phyloP scores from a whole-genome alignment of 495 filamentous ascomycete genomes.

The Penicillium riverlandense region DNA sequence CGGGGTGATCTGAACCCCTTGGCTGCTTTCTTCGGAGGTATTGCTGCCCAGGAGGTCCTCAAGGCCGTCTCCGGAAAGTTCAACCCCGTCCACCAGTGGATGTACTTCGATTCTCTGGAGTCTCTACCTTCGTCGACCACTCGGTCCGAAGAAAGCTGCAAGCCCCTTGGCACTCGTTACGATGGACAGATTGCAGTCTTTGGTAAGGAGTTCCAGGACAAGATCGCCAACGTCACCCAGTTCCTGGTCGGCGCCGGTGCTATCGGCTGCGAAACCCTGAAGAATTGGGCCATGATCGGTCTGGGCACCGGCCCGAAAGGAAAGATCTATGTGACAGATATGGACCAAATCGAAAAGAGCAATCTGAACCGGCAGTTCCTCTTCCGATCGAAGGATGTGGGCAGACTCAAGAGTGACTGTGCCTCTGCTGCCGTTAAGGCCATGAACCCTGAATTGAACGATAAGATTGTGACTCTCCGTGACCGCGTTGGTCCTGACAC shows the following conservation, averaged over 20 bases:
- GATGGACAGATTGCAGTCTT: conserved; percentile 98
- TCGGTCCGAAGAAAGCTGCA: conserved; percentile 82
- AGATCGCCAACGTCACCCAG: conserved; percentile 77
- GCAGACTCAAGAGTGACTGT: conserved; percentile 94
- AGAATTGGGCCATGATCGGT: conserved; percentile 99
- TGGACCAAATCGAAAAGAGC: conserved; percentile 98
- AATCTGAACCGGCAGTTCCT: conserved; percentile 98
- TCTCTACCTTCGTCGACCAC: conserved; percentile 68
- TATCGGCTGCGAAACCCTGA: conserved; percentile 98
- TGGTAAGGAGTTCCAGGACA: conserved; percentile 88
- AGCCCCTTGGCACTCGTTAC: conserved; percentile 75
- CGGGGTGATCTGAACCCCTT: conserved; percentile 84
- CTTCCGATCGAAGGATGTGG: conserved; percentile 91
- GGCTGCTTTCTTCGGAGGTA: conserved; percentile 91
- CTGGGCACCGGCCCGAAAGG: conserved; percentile 83
- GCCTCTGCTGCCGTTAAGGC: conserved; percentile 78
- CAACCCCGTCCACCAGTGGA: conserved; percentile 81
- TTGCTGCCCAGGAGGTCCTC: conserved; percentile 91
- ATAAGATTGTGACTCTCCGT: conserved; percentile 74
- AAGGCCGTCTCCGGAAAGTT: conserved; percentile 99
- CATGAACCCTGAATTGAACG: conserved; percentile 91
- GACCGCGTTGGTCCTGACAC: conserved; percentile 91
- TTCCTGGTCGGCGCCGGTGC: conserved; percentile 97
- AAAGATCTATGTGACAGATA: conserved; percentile 87
- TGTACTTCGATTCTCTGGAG: conserved; percentile 97